phyloP scores from a whole-genome alignment of 805 yeast genomes.

The Metschnikowia noctiluminum region DNA sequence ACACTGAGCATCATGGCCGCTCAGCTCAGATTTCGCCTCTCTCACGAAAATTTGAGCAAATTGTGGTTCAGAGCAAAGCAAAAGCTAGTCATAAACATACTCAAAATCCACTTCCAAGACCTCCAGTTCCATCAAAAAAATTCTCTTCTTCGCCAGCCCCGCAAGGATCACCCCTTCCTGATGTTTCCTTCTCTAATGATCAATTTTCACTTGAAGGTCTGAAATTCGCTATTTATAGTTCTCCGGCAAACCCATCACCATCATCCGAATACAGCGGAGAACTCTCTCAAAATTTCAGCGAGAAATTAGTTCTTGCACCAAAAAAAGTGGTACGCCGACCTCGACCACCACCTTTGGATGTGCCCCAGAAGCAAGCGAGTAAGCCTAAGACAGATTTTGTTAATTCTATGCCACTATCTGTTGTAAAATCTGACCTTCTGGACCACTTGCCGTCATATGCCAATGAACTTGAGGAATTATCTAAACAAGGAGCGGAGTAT shows the following conservation, averaged over 20 bases:
- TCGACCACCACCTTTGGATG: constrained; percentile 16
- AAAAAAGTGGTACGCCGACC: constrained; percentile 9
- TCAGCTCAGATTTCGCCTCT: constrained; percentile 12
- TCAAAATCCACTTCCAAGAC: constrained; percentile 13
- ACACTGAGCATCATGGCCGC: constrained; percentile 1
- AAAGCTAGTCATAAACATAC: too few relatives aligned
- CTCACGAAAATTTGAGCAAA: neutral
- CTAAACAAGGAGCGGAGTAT: neutral
- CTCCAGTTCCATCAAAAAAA: constrained; percentile 16
- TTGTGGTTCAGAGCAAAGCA: neutral
- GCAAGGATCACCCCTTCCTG: constrained; percentile 12
- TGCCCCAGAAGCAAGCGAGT: neutral
- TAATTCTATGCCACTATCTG: neutral
- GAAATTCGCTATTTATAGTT: neutral
- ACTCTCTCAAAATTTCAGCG: constrained; percentile 5
- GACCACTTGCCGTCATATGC: neutral
- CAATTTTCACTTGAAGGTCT: constrained; percentile 8
- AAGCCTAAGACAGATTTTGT: neutral
- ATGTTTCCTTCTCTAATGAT: constrained; percentile 7
- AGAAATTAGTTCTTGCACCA: constrained; percentile 2
- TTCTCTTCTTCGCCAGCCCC: constrained; percentile 22
- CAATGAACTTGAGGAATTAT: neutral
- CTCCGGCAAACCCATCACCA: neutral
- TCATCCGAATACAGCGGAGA: constrained; percentile 1
- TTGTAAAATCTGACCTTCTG: neutral